Evolutionary conservation across 75 land plant genomes (phyloP).

Genomic region (Chamaecyparis obtusa): DNA sequence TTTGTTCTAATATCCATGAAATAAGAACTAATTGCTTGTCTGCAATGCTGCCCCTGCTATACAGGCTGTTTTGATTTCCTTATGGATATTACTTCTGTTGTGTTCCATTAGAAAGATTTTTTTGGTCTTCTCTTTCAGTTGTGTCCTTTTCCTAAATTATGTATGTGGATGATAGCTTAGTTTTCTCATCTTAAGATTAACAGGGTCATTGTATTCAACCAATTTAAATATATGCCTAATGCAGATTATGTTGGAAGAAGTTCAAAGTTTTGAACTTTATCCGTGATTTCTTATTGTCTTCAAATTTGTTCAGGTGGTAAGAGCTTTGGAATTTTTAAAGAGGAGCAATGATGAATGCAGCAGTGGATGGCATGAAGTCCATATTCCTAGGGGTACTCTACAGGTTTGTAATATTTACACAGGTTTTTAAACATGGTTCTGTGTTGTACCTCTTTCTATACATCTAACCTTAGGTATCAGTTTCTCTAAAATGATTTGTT

Average conservation of each 20-base stretch:
- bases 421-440: background rate
- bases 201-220: background rate
- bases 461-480: too few species aligned
- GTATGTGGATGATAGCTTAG: background rate
- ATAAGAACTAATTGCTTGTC: background rate
- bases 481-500: too few species aligned
- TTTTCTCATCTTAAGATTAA: background rate
- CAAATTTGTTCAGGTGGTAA: slow-evolving; percentile 54
- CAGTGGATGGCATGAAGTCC: slow-evolving; percentile 54
- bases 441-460: background rate
- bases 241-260: background rate
- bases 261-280: background rate
- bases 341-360: slow-evolving; percentile 34
- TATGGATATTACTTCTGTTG: background rate
- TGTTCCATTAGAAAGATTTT: background rate
- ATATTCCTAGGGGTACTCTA: slow-evolving; percentile 87
- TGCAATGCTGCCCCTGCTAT: background rate
- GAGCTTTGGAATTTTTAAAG: slow-evolving; percentile 63
- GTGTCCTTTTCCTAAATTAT: background rate
- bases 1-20: background rate
- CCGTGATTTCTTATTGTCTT: background rate
- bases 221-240: background rate
- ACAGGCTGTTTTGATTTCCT: background rate
- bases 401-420: slow-evolving; percentile 57
- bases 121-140: background rate